phyloP scores from a whole-genome alignment of 306 rosid species.

The Hylodesmum podocarpum region DNA sequence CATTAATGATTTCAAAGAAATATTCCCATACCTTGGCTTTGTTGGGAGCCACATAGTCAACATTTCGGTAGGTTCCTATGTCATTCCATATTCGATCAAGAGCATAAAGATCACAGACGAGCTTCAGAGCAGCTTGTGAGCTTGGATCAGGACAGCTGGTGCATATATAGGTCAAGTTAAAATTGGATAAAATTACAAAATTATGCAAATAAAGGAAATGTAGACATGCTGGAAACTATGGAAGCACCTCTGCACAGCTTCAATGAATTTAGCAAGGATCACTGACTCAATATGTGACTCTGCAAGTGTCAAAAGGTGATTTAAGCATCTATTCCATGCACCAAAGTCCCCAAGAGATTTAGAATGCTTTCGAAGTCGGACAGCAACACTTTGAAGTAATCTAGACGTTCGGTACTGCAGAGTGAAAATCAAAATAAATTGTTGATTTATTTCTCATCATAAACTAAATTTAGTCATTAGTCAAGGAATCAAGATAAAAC shows the following conservation, averaged over 20 bases:
- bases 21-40: conserved; percentile 80
- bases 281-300: conserved; percentile 93
- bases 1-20: not conserved
- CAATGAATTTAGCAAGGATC: conserved; percentile 89
- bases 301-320: conserved; percentile 93
- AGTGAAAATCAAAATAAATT: conserved; percentile 21
- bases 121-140: conserved; percentile 84
- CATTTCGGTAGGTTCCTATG: conserved; percentile 98
- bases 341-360: conserved; percentile 85
- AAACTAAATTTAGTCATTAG: not conserved
- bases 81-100: conserved; percentile 94
- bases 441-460: not conserved
- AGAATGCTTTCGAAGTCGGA: conserved; percentile 82
- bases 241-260: conserved; percentile 75
- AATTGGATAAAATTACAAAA: conserved; percentile 3
- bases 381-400: conserved; percentile 87
- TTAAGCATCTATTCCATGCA: conserved; percentile 97
- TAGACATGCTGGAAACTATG: conserved; percentile 22
- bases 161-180: conserved; percentile 26
- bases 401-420: conserved; percentile 92
- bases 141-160: conserved; percentile 78
- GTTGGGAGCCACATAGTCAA: conserved; percentile 94
- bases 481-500: conserved; percentile 36
- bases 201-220: not conserved
- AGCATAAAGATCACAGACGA: conserved; percentile 90